Percentiles rank a stretch among this genome's conserved stretches.
Evolutionary conservation across 805 yeast genomes (phyloP).

Genomic region (Priceomyces medius): DNA sequence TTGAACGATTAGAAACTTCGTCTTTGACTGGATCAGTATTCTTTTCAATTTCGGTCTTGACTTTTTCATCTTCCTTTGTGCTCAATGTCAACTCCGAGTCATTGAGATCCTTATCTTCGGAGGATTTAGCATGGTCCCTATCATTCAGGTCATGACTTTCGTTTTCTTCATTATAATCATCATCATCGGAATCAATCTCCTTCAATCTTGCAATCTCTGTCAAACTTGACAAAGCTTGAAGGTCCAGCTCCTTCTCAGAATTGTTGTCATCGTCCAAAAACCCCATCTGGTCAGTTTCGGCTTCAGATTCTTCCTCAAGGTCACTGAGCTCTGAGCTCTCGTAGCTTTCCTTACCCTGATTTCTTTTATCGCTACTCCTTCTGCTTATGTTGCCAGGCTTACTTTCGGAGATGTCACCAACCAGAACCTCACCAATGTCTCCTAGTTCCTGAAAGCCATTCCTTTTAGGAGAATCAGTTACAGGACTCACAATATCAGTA

Average conservation of each 20-base stretch:
- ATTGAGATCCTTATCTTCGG: neutral
- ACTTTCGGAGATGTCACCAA: neutral
- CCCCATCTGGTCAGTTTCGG: conserved; percentile 88
- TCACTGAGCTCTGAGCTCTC: conserved; percentile 49
- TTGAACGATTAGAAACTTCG: neutral
- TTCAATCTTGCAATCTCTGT: conserved; percentile 41
- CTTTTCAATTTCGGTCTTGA: conserved; percentile 8
- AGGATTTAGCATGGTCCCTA: neutral
- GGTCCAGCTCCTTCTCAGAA: conserved; percentile 30
- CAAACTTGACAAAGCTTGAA: conserved; percentile 40
- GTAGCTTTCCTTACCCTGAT: conserved; percentile 21
- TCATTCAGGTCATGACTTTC: neutral
- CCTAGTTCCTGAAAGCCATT: neutral
- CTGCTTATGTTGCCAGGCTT: neutral
- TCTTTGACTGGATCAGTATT: neutral
- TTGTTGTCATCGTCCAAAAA: conserved; percentile 35
- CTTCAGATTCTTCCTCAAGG: conserved; percentile 70
- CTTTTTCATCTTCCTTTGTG: conserved; percentile 13
- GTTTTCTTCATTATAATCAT: conserved; percentile 16
- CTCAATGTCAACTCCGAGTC: conserved; percentile 17
- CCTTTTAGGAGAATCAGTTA: neutral
- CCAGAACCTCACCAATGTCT: neutral
- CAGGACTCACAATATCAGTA: neutral
- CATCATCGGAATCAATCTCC: conserved; percentile 37
- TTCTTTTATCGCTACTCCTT: neutral